phyloP scores from a whole-genome alignment of 306 rosid species.

The Lathyrus sativus region DNA sequence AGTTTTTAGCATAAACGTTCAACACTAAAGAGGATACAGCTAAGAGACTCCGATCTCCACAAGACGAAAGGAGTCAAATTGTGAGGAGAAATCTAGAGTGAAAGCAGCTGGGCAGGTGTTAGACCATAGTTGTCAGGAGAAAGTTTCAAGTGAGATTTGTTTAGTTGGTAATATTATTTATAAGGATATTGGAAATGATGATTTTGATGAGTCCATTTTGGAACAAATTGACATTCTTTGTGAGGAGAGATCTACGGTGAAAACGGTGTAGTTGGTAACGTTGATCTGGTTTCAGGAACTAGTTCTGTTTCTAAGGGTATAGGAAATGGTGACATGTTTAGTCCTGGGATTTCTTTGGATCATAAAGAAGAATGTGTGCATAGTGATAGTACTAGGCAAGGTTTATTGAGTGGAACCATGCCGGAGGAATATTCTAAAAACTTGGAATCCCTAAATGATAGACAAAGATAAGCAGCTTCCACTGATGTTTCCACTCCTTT shows the following conservation, averaged over 20 bases:
- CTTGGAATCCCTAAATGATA: too few relatives aligned
- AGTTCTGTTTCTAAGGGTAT: too few relatives aligned
- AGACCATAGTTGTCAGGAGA: conserved; percentile 7
- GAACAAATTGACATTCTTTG: conserved; percentile 64
- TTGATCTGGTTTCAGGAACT: too few relatives aligned
- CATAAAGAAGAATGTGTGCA: too few relatives aligned
- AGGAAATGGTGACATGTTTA: too few relatives aligned
- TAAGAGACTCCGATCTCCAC: too few relatives aligned
- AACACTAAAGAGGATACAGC: too few relatives aligned
- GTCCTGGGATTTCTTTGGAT: too few relatives aligned
- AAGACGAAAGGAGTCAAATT: neutral
- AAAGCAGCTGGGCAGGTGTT: conserved; percentile 35
- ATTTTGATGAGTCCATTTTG: neutral
- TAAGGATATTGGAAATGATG: conserved; percentile 34
- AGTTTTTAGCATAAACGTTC: too few relatives aligned
- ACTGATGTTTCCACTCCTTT: conserved; percentile 72
- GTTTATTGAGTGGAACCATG: conserved; percentile 28
- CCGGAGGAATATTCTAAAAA: too few relatives aligned
- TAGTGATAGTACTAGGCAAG: too few relatives aligned
- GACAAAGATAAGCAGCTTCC: conserved; percentile 90
- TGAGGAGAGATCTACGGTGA: conserved; percentile 53
- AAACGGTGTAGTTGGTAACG: conserved; percentile 34
- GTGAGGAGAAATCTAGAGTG: conserved; percentile 51
- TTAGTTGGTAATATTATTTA: conserved; percentile 24
- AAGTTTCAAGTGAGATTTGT: conserved; percentile 30